phyloP scores from a whole-genome alignment of 805 yeast species.

The Zygotorulaspora florentina region DNA sequence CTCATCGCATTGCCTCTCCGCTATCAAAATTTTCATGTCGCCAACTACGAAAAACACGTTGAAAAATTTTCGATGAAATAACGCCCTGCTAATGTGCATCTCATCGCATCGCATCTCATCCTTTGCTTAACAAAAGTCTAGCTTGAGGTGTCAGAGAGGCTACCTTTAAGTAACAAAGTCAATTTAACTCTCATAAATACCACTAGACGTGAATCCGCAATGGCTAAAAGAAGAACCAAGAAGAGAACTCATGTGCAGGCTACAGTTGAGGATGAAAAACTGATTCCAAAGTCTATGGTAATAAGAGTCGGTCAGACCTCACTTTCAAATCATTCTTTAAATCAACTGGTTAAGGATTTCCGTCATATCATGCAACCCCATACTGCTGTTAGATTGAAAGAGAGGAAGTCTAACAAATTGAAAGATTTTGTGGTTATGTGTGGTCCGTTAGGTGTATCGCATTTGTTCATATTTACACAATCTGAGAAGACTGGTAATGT shows the following conservation, averaged over 20 bases:
- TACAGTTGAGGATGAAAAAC: constrained; percentile 59
- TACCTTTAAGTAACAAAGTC: no score
- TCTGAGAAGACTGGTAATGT: constrained; percentile 72
- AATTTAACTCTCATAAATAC: no score
- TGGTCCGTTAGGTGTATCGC: constrained; percentile 91
- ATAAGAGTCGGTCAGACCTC: constrained; percentile 64
- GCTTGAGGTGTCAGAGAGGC: no score
- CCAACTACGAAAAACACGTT: constrained; percentile 3
- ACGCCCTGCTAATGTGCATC: constrained; percentile 3
- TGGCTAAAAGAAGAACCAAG: constrained; percentile 62
- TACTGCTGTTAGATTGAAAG: constrained; percentile 84
- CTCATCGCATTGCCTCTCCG: constrained; percentile 18
- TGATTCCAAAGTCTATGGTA: constrained; percentile 92
- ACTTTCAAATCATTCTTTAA: constrained; percentile 65
- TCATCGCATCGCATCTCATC: constrained; percentile 17
- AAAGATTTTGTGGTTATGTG: constrained; percentile 98
- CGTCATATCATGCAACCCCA: constrained; percentile 93
- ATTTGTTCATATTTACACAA: constrained; percentile 82
- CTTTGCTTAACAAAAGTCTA: not conserved
- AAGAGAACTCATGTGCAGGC: constrained; percentile 80
- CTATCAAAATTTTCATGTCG: constrained; percentile 12
- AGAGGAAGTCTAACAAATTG: constrained; percentile 79
- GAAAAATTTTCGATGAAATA: constrained; percentile 14
- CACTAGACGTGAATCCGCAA: constrained; percentile 13
- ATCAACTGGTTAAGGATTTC: constrained; percentile 82